Conservation (phyloP, 352 stramenopile species). For the Phytopythium kandeliae region DNA sequence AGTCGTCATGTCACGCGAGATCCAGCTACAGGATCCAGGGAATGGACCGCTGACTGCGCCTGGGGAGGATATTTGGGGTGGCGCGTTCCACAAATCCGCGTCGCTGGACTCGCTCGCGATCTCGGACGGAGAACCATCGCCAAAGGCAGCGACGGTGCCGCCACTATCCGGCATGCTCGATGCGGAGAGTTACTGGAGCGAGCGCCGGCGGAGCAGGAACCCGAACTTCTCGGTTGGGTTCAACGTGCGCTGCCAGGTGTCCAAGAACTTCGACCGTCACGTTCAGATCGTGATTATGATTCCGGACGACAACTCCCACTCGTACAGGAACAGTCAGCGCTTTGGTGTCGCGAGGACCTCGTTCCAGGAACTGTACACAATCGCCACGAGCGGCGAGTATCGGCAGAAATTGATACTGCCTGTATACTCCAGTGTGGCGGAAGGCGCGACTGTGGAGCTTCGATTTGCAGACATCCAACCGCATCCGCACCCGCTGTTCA, state of each 20-base stretch:
- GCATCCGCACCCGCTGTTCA: constrained; percentile 43
- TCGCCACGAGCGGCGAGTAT: constrained; percentile 53
- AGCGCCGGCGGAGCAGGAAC: constrained; percentile 54
- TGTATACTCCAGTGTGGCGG: constrained; percentile 51
- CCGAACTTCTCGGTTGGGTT: constrained; percentile 70
- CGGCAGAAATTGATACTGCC: constrained; percentile 60
- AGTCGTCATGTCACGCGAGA: constrained; percentile 51
- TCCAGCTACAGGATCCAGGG: constrained; percentile 19
- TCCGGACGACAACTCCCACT: constrained; percentile 55
- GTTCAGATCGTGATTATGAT: constrained; percentile 78
- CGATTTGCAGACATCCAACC: constrained; percentile 47
- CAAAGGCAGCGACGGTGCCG: not conserved
- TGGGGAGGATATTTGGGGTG: constrained; percentile 1
- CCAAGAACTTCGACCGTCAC: constrained; percentile 48
- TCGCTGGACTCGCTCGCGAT: constrained; percentile 2
- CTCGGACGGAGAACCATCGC: constrained; percentile 1
- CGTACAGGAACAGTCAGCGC: constrained; percentile 57
- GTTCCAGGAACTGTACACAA: constrained; percentile 70
- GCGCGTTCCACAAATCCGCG: constrained; percentile 4
- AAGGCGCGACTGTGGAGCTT: constrained; percentile 59
- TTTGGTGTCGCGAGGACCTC: constrained; percentile 73
- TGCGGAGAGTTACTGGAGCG: constrained; percentile 65
- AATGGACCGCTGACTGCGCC: not conserved
- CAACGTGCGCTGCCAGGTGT: constrained; percentile 39
- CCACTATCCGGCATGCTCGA: constrained; percentile 24